Evolutionary conservation across 2,329 filamentous ascomycete genomes (phyloP).

Genomic region (Amphichorda felina): DNA sequence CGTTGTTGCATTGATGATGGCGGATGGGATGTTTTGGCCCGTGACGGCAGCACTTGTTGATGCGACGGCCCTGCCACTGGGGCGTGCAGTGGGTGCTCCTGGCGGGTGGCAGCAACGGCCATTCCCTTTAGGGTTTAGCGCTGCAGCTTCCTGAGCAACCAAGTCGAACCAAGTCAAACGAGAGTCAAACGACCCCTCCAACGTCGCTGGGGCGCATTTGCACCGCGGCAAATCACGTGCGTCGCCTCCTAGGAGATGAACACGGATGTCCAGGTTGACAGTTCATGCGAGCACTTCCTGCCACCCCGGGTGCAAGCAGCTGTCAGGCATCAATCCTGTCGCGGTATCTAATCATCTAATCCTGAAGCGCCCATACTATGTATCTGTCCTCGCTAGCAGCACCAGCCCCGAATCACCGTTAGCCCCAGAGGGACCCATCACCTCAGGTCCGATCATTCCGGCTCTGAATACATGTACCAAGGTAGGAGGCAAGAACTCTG

Average conservation of each 20-base stretch:
- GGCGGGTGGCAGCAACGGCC: slow-evolving; percentile 4
- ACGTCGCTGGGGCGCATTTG: not conserved
- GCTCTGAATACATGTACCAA: too few species aligned
- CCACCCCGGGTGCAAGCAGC: too few species aligned
- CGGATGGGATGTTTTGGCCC: slow-evolving; percentile 13
- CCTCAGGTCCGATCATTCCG: too few species aligned
- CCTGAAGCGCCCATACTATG: too few species aligned
- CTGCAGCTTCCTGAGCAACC: slow-evolving; percentile 2
- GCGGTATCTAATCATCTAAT: too few species aligned
- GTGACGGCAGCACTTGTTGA: slow-evolving; percentile 10
- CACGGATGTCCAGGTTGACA: not conserved
- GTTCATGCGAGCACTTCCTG: not conserved
- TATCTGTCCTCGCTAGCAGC: too few species aligned
- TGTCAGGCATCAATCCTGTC: too few species aligned
- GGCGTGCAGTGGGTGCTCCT: not conserved
- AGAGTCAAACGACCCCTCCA: slow-evolving; percentile 1
- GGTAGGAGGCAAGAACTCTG: too few species aligned
- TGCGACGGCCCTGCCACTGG: slow-evolving; percentile 5
- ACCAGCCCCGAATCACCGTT: too few species aligned
- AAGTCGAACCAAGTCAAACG: too few species aligned
- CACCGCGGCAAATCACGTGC: not conserved
- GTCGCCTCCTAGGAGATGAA: not conserved
- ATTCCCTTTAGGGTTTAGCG: slow-evolving; percentile 2
- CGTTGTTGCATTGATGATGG: slow-evolving; percentile 6
- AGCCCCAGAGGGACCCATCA: too few species aligned